phyloP scores from a whole-genome alignment of 371 early-diverging fungal species.

The Choanephora cucurbitarum region DNA sequence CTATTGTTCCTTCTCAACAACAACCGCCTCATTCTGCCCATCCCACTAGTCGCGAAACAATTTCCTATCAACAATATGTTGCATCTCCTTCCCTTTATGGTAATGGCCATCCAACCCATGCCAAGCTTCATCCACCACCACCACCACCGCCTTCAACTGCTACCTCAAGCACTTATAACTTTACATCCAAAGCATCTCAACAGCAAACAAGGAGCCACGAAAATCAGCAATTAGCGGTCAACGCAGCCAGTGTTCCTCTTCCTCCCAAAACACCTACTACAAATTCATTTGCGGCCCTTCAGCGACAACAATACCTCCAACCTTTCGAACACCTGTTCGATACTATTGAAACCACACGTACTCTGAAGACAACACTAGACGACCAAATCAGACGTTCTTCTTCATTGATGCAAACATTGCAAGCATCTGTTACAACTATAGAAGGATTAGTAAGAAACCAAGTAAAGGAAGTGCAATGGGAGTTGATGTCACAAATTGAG shows the following conservation, averaged over 20 bases:
- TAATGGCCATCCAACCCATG: not conserved
- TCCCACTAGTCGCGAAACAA: conserved; percentile 17
- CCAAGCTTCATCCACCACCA: conserved; percentile 8
- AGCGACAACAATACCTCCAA: conserved; percentile 54
- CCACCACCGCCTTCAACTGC: not conserved
- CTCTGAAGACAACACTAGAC: conserved; percentile 66
- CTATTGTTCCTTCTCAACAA: conserved; percentile 56
- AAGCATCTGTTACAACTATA: conserved; percentile 72
- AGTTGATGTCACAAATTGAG: conserved; percentile 40
- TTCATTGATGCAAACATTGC: conserved; percentile 75
- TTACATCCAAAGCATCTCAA: not conserved
- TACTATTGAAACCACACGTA: conserved; percentile 60
- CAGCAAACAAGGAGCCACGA: conserved; percentile 13
- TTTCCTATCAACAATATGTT: conserved; percentile 20
- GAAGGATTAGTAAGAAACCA: conserved; percentile 77
- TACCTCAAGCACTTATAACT: not conserved
- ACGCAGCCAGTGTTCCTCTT: conserved; percentile 21
- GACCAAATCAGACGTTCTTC: conserved; percentile 79
- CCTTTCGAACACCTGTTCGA: conserved; percentile 65
- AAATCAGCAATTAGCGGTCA: conserved; percentile 14
- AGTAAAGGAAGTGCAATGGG: conserved; percentile 76
- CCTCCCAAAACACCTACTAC: conserved; percentile 40
- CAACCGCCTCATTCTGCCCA: conserved; percentile 40
- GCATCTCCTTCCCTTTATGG: conserved; percentile 16
- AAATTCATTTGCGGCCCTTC: conserved; percentile 34